Percentiles rank a stretch among this genome's conserved stretches.
These are phyloP conservation scores for Amanita jacksonii DNA, from an alignment of 768 basidiomycete species.

Conservation along the genomic window DNA sequence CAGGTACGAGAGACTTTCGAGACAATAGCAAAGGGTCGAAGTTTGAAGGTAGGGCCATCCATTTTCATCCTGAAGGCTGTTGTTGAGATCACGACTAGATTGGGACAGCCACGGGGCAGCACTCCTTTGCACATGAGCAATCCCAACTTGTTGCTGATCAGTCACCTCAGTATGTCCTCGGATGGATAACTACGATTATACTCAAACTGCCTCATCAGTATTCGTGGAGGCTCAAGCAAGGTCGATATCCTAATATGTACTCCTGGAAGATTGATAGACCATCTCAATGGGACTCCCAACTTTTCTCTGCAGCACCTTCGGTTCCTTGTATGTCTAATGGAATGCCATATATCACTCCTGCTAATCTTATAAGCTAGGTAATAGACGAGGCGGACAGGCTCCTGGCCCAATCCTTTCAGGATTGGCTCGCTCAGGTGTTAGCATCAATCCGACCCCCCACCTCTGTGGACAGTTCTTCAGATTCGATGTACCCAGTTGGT, in stretches of 20 bases:
- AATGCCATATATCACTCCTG: constrained; percentile 7
- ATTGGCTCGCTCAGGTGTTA: constrained; percentile 83
- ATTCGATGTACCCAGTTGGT: not conserved
- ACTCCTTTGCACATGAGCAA: constrained; percentile 91
- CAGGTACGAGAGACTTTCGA: constrained; percentile 95
- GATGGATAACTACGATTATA: not conserved
- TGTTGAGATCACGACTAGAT: too few relatives aligned
- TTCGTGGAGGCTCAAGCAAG: constrained; percentile 81
- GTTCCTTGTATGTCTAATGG: constrained; percentile 60
- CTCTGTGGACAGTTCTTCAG: not conserved
- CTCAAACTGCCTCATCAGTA: constrained; percentile 27
- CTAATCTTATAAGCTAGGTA: constrained; percentile 38
- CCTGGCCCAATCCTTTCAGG: constrained; percentile 90
- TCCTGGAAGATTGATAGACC: constrained; percentile 92
- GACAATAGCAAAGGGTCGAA: constrained; percentile 71
- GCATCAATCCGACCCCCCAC: constrained; percentile 48
- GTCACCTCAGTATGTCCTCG: constrained; percentile 35
- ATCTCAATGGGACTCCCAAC: constrained; percentile 77
- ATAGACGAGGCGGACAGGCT: constrained; percentile 98
- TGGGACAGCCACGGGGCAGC: constrained; percentile 86
- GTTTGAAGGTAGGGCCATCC: constrained; percentile 55
- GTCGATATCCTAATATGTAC: constrained; percentile 94
- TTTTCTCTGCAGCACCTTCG: constrained; percentile 92
- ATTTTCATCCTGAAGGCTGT: constrained; percentile 1
- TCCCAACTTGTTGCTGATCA: constrained; percentile 61